Evolutionary conservation across 2,329 filamentous ascomycete species (phyloP).

Genomic region (Phoma sp.): DNA sequence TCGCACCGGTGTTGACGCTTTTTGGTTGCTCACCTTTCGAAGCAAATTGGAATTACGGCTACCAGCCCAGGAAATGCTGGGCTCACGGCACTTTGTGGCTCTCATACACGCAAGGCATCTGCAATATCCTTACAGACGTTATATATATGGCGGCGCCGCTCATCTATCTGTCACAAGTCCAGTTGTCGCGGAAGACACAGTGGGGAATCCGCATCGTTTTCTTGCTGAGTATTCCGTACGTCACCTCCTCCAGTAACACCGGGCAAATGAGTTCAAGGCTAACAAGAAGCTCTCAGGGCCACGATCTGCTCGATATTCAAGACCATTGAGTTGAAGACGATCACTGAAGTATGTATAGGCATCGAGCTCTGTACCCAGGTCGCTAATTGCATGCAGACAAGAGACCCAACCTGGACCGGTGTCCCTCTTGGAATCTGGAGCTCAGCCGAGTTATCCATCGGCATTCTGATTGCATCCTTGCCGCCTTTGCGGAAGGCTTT

Average conservation of each 20-base stretch:
- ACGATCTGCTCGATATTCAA: slow-evolving; percentile 40
- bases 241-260: not conserved
- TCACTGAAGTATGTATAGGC: slow-evolving; percentile 7
- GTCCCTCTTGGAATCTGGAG: slow-evolving; percentile 37
- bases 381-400: slow-evolving; percentile 8
- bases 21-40: slow-evolving; percentile 37
- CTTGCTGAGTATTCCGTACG: slow-evolving; percentile 38
- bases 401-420: slow-evolving; percentile 34
- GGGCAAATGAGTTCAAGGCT: not conserved
- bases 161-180: slow-evolving; percentile 33
- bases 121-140: slow-evolving; percentile 38
- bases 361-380: not conserved
- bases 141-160: slow-evolving; percentile 38
- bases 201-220: slow-evolving; percentile 39
- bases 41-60: slow-evolving; percentile 34
- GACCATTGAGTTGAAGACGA: slow-evolving; percentile 29
- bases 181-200: slow-evolving; percentile 32
- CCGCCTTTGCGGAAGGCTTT: slow-evolving; percentile 37
- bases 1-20: slow-evolving; percentile 31
- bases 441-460: slow-evolving; percentile 28
- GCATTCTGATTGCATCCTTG: slow-evolving; percentile 30
- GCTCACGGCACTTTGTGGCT: slow-evolving; percentile 26
- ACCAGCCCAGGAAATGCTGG: slow-evolving; percentile 28
- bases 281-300: slow-evolving; percentile 19
- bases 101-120: slow-evolving; percentile 34